A percentile compares a stretch with the other conserved stretches of the same genome.
phyloP scores from a whole-genome alignment of 2,329 filamentous ascomycete genomes.

The Malbranchea zuffiana region DNA sequence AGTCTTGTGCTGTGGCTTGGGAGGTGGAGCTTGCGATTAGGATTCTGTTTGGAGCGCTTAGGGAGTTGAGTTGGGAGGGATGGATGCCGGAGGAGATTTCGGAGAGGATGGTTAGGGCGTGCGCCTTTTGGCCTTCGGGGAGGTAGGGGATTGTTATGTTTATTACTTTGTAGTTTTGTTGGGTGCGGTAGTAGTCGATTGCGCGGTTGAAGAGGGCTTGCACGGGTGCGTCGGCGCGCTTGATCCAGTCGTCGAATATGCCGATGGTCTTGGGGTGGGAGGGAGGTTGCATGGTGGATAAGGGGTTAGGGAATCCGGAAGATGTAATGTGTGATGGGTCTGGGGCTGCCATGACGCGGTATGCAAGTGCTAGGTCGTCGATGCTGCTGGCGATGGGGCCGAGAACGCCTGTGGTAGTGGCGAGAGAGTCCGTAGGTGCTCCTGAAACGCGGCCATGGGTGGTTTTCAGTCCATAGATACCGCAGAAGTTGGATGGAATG shows the following conservation, averaged over 20 bases:
- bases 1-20: conserved; percentile 57
- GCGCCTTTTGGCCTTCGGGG: conserved; percentile 61
- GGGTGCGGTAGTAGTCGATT: conserved; percentile 42
- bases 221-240: conserved; percentile 55
- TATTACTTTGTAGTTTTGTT: conserved; percentile 34
- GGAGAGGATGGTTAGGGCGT: conserved; percentile 63
- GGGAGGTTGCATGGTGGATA: conserved; percentile 32
- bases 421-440: conserved; percentile 48
- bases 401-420: conserved; percentile 53
- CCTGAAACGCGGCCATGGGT: conserved; percentile 58
- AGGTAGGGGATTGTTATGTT: conserved; percentile 46
- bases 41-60: conserved; percentile 59
- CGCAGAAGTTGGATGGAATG: conserved; percentile 64
- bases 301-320: conserved; percentile 47
- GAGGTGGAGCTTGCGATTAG: conserved; percentile 52
- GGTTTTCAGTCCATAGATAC: conserved; percentile 70
- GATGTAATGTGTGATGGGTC: conserved; percentile 54
- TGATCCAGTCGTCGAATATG: conserved; percentile 58
- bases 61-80: conserved; percentile 41
- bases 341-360: conserved; percentile 65
- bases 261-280: conserved; percentile 51
- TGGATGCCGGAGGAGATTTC: conserved; percentile 51
- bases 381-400: conserved; percentile 69
- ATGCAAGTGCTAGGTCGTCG: conserved; percentile 69
- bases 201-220: conserved; percentile 50